Conservation (phyloP, 441 rosid genomes). For the Macaranga tanarius region DNA sequence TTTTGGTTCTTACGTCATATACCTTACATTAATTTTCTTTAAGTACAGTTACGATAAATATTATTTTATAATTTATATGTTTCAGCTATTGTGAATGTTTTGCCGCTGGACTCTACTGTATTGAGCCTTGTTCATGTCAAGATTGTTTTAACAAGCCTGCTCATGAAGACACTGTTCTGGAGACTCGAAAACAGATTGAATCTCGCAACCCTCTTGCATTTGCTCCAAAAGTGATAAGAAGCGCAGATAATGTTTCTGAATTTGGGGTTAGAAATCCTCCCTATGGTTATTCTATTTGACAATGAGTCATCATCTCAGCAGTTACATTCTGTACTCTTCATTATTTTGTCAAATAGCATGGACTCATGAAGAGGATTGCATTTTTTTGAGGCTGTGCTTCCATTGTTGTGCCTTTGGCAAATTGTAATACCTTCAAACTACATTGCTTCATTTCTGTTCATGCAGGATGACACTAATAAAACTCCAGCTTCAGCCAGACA, state of each 20-base stretch:
- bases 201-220: slow-evolving; percentile 96
- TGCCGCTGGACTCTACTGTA: slow-evolving; percentile 98
- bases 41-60: neutral
- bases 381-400: slow-evolving; percentile 16
- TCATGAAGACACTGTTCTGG: slow-evolving; percentile 85
- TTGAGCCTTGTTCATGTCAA: slow-evolving; percentile 93
- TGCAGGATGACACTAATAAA: slow-evolving; percentile 72
- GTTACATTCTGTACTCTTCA: slow-evolving; percentile 9
- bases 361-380: neutral
- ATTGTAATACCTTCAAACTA: neutral
- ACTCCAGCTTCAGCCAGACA: slow-evolving; percentile 98
- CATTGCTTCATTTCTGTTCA: slow-evolving; percentile 10
- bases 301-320: slow-evolving; percentile 15
- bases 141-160: slow-evolving; percentile 94
- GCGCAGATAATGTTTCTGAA: slow-evolving; percentile 53
- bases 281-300: slow-evolving; percentile 7
- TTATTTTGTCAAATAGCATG: slow-evolving; percentile 11
- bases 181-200: slow-evolving; percentile 87
- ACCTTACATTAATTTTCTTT: neutral
- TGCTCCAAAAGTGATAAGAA: slow-evolving; percentile 92
- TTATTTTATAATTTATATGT: slow-evolving; percentile 21
- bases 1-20: neutral
- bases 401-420: neutral
- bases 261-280: slow-evolving; percentile 46
- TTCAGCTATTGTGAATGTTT: slow-evolving; percentile 95